Conservation (phyloP, 2,329 filamentous ascomycete genomes). For the Colletotrichum lindemuthianum region DNA sequence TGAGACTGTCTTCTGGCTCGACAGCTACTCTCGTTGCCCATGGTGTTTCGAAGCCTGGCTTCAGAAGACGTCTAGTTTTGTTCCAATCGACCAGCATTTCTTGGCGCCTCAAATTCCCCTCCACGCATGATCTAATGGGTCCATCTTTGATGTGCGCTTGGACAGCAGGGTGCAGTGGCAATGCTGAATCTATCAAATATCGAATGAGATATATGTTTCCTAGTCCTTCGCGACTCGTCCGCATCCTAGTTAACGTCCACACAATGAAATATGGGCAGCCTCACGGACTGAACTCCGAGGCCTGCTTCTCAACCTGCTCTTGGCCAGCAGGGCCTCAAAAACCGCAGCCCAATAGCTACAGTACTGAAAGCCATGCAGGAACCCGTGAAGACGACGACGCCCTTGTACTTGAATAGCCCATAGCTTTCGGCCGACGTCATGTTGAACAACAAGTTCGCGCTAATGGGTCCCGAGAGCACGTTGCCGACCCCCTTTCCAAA, state of each 20-base stretch:
- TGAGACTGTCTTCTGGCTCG: background rate
- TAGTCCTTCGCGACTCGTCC: no score
- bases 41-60: background rate
- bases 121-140: no score
- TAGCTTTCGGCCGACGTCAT: slow-evolving; percentile 21
- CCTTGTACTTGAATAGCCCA: slow-evolving; percentile 16
- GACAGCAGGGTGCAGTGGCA: no score
- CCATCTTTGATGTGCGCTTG: no score
- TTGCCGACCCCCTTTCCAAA: slow-evolving; percentile 44
- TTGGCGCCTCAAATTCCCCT: no score
- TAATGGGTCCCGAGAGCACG: slow-evolving; percentile 40
- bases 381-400: slow-evolving; percentile 10
- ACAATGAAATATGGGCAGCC: no score
- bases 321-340: slow-evolving; percentile 6
- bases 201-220: no score
- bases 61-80: background rate
- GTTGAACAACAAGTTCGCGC: slow-evolving; percentile 35
- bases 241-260: no score
- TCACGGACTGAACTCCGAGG: no score
- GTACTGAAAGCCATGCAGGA: slow-evolving; percentile 12
- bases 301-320: background rate
- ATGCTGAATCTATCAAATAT: no score
- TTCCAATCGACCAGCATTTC: background rate
- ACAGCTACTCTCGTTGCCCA: background rate
- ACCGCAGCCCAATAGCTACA: slow-evolving; percentile 5